Conservation (phyloP, 1,284 basidiomycete genomes). For the Papiliotrema nemorosa region DNA sequence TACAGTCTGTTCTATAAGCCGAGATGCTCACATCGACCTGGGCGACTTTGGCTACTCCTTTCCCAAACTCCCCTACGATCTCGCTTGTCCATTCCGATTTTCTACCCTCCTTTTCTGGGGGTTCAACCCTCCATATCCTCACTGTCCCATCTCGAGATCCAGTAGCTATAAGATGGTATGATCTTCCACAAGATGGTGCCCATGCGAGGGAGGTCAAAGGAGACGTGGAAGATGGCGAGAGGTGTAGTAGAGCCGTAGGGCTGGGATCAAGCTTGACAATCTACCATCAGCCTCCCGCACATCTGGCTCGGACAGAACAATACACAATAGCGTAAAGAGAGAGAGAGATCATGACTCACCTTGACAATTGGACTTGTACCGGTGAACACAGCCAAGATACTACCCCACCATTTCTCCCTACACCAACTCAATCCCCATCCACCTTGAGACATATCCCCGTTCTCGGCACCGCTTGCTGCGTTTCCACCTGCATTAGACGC, state of each 20-base stretch:
- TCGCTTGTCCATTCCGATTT: conserved; percentile 62
- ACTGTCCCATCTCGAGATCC: conserved; percentile 81
- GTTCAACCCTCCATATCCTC: conserved; percentile 72
- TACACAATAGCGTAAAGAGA: neutral
- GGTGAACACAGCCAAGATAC: conserved; percentile 70
- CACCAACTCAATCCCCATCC: conserved; percentile 93
- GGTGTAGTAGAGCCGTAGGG: conserved; percentile 42
- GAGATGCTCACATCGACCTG: conserved; percentile 67
- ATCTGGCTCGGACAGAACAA: too few species aligned
- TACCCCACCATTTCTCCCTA: conserved; percentile 89
- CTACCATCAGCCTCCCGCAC: conserved; percentile 27
- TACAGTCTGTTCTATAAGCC: neutral
- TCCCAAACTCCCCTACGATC: conserved; percentile 75
- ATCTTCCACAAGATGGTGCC: conserved; percentile 86
- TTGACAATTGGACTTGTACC: conserved; percentile 71
- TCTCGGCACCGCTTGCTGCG: neutral
- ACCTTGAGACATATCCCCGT: conserved; percentile 61
- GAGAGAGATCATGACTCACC: conserved; percentile 51
- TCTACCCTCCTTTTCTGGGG: conserved; percentile 50
- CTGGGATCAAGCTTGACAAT: conserved; percentile 52
- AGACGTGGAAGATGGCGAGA: conserved; percentile 29
- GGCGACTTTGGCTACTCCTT: conserved; percentile 79
- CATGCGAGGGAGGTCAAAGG: conserved; percentile 76
- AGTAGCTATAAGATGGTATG: conserved; percentile 86
- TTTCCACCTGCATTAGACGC: conserved; percentile 3